Conservation (phyloP, 345 rosid genomes). For the Populus davidiana region DNA sequence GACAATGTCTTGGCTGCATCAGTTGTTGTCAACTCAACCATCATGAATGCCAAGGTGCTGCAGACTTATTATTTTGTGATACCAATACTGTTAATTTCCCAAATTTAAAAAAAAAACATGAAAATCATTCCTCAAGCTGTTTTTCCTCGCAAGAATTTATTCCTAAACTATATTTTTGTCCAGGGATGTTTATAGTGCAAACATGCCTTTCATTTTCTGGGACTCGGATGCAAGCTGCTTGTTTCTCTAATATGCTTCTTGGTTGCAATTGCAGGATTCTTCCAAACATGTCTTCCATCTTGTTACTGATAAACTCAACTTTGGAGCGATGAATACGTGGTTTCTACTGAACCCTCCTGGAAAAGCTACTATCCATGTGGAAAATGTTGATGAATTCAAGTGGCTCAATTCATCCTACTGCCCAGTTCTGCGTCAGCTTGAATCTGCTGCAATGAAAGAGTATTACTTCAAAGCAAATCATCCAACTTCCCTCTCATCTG, state of each 20-base stretch:
- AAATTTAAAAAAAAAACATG: background rate
- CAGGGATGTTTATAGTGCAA: background rate
- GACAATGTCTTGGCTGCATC: slow-evolving; percentile 99
- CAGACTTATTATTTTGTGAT: slow-evolving; percentile 11
- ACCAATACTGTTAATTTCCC: background rate
- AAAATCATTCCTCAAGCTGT: background rate
- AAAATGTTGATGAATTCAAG: slow-evolving; percentile 95
- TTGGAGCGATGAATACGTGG: slow-evolving; percentile 99
- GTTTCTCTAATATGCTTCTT: slow-evolving; percentile 13
- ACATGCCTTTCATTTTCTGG: background rate
- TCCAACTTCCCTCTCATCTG: slow-evolving; percentile 70
- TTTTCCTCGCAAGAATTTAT: background rate
- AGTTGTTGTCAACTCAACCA: slow-evolving; percentile 95
- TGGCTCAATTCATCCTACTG: slow-evolving; percentile 98
- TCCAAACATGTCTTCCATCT: slow-evolving; percentile 96
- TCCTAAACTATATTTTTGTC: background rate
- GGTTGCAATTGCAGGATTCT: slow-evolving; percentile 63
- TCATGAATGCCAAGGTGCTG: slow-evolving; percentile 86
- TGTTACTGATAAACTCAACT: slow-evolving; percentile 90
- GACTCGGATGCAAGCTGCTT: background rate
- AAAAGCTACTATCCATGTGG: slow-evolving; percentile 88
- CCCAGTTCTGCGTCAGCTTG: slow-evolving; percentile 94
- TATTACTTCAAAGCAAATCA: slow-evolving; percentile 96
- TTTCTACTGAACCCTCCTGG: slow-evolving; percentile 93
- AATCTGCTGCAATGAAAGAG: slow-evolving; percentile 90